Base-by-base conservation (phyloP, 2,329 filamentous ascomycete species). In the Xylariales sp. region DNA sequence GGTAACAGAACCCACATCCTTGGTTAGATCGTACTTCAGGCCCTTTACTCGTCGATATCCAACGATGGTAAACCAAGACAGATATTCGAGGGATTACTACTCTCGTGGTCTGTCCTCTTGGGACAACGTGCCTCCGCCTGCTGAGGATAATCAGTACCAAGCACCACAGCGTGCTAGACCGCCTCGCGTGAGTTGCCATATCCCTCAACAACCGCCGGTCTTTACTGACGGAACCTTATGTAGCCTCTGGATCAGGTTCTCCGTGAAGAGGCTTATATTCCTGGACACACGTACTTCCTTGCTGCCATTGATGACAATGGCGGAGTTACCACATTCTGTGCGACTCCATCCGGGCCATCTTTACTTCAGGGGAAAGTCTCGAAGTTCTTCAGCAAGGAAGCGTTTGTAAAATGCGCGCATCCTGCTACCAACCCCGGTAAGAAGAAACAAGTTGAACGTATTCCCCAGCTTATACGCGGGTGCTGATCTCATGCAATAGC, bases 241-340 rank as follows among this genome's bases (percentile, higher is more conserved):
- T 44, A 76, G 71, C 60, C 71, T 51, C 74, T 80, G 24, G 68
- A 69, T 24, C 65, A 69, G 46, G 74, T 71, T 19, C 58, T 80
- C 9, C 64, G 70, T 12, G 68, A 74, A 36, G 63, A 73, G 29
- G 78, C 74, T 48, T 65, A 68, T 27, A 74, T 80, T 33, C 66
- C 70, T 2, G 69, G 68, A 9, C 65, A 68, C 38, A 62, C 63
- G 45, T 80, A 72, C 52, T 78, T 80, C 47, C 62, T 80, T 24
- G 73, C 70, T 9, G 68, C 67, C 2, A 59, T 76, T 29, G 60
- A 66, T 25, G 70, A 76, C 20, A 70, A 74, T 44, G 71, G 71
- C 15, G 62, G 64, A 12, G 33, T 40, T 8, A 63, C 12, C 55
- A 60, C 29, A 58, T 66, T 42, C 48, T n/a, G n/a, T n/a, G n/a